Conservation (phyloP, 345 rosid genomes). For the Populus euphratica region DNA sequence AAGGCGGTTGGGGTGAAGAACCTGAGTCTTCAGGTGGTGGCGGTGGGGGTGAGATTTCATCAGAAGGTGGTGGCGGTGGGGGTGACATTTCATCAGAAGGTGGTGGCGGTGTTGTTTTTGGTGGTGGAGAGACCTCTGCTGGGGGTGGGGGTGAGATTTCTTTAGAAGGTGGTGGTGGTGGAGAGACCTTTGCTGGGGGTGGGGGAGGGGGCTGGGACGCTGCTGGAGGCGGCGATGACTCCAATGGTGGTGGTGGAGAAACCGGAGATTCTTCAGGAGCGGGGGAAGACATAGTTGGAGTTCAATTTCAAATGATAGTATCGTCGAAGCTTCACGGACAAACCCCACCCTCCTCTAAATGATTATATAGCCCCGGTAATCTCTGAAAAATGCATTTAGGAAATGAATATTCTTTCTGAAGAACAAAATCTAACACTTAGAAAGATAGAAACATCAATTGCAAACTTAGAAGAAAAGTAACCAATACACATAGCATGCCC, state of each 20-base stretch:
- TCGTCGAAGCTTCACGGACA: constrained; percentile 4
- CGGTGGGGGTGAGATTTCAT: constrained; percentile 32
- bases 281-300: constrained; percentile 18
- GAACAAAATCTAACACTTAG: not conserved
- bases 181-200: not conserved
- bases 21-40: constrained; percentile 24
- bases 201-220: constrained; percentile 24
- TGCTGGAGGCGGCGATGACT: constrained; percentile 11
- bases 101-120: constrained; percentile 15
- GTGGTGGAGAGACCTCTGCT: constrained; percentile 29
- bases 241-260: constrained; percentile 12
- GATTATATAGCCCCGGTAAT: not conserved
- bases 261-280: constrained; percentile 18
- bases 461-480: no score
- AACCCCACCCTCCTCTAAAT: constrained; percentile 26
- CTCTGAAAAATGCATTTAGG: not conserved
- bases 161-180: not conserved
- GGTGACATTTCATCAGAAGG: not conserved
- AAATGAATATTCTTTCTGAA: not conserved
- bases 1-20: constrained; percentile 32
- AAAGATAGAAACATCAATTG: not conserved
- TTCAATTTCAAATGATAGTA: constrained; percentile 4
- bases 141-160: constrained; percentile 28
- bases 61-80: constrained; percentile 31
- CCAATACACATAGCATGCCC: not conserved